A percentile compares a stretch with the other conserved stretches of the same genome.
Conservation (phyloP, 2,329 filamentous ascomycete species). For the Biscogniauxia marginata region DNA sequence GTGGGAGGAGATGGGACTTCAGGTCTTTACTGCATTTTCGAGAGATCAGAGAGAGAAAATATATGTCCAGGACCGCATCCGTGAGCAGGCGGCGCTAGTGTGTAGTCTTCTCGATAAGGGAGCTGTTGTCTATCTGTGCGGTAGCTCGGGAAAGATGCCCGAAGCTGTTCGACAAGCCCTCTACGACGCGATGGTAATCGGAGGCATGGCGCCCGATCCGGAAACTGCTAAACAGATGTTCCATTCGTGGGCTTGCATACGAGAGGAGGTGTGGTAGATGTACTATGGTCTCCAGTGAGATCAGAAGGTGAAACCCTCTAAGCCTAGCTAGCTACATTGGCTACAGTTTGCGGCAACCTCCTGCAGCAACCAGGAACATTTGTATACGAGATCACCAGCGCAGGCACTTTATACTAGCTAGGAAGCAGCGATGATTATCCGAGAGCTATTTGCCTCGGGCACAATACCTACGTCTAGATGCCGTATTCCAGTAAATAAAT, state of each 20-base stretch:
- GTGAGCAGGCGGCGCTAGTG: constrained; percentile 39
- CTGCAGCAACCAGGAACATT: neutral
- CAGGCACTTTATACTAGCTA: too few species aligned
- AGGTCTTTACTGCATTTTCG: constrained; percentile 66
- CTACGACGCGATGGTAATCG: constrained; percentile 45
- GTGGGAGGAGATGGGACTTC: constrained; percentile 58
- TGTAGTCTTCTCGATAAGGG: constrained; percentile 37
- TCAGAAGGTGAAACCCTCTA: neutral
- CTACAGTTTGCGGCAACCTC: neutral
- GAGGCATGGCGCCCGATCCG: constrained; percentile 31
- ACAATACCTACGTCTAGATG: too few species aligned
- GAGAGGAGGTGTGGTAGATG: constrained; percentile 59
- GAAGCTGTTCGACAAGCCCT: constrained; percentile 53
- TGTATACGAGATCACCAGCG: too few species aligned
- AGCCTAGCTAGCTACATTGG: neutral
- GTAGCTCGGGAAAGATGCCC: constrained; percentile 59
- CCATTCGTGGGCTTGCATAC: constrained; percentile 40
- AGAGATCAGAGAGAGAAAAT: constrained; percentile 60
- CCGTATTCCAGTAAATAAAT: too few species aligned
- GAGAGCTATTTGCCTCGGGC: too few species aligned
- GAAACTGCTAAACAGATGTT: constrained; percentile 38
- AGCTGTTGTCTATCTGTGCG: constrained; percentile 54
- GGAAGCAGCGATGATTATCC: too few species aligned
- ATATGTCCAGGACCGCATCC: constrained; percentile 56
- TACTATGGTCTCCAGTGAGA: neutral